Conservation (phyloP, 139 green algal species). For the Bryopsis sp. region DNA sequence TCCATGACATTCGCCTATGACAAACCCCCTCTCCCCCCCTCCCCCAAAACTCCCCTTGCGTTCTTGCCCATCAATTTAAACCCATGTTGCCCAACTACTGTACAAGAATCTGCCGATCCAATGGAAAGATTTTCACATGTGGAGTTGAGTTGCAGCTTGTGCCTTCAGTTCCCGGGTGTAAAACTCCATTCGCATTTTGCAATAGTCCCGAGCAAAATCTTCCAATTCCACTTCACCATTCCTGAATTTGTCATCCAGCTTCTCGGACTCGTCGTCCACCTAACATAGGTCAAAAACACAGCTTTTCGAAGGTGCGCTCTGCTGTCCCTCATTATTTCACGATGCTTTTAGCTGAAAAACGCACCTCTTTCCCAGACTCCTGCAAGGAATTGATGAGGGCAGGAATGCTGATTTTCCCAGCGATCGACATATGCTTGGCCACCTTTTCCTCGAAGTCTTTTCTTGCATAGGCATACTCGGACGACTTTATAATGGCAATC, state of each 20-base stretch:
- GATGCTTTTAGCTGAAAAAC: too few relatives aligned
- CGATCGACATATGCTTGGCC: not conserved
- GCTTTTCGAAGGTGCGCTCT: too few relatives aligned
- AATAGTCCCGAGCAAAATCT: not conserved
- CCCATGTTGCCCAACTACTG: too few relatives aligned
- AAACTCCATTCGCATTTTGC: not conserved
- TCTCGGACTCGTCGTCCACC: not conserved
- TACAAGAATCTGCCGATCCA: too few relatives aligned
- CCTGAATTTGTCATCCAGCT: not conserved
- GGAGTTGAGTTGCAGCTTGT: not conserved
- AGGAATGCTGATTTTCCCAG: conserved; percentile 1
- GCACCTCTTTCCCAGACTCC: not conserved
- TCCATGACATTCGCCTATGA: too few relatives aligned
- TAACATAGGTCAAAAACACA: too few relatives aligned
- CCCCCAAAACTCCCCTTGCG: too few relatives aligned
- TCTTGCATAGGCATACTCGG: conserved; percentile 8
- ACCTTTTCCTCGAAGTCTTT: not conserved
- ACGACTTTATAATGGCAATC: conserved; percentile 16
- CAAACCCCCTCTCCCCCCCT: too few relatives aligned
- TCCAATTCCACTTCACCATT: not conserved
- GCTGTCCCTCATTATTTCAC: too few relatives aligned
- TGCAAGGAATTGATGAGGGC: not conserved
- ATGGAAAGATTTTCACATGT: not conserved
- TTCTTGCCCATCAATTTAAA: too few relatives aligned
- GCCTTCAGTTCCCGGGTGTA: not conserved